These are phyloP conservation scores for Backusella sp. DNA, from an alignment of 192 early-diverging fungal genomes.

Conservation along the genomic window DNA sequence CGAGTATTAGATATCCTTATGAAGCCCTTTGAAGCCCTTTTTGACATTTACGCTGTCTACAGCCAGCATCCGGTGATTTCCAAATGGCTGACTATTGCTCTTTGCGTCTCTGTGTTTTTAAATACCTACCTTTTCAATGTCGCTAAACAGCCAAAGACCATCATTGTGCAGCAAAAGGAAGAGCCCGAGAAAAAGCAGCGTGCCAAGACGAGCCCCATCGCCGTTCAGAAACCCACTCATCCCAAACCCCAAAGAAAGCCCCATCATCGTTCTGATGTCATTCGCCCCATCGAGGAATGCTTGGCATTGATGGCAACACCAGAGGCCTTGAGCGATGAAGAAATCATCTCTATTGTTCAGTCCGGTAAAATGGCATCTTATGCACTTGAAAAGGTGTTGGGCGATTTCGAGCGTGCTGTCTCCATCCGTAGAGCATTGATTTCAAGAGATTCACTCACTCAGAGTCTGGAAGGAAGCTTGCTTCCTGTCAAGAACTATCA, in stretches of 20 bases:
- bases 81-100: slow-evolving; percentile 51
- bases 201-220: slow-evolving; percentile 14
- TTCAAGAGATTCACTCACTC: slow-evolving; percentile 62
- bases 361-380: slow-evolving; percentile 76
- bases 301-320: slow-evolving; percentile 41
- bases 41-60: slow-evolving; percentile 46
- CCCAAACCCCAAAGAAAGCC: background rate
- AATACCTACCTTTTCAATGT: slow-evolving; percentile 62
- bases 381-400: slow-evolving; percentile 84
- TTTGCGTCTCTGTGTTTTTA: slow-evolving; percentile 50
- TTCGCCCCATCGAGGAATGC: slow-evolving; percentile 47
- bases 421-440: slow-evolving; percentile 77
- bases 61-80: slow-evolving; percentile 58
- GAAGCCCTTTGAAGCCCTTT: slow-evolving; percentile 38
- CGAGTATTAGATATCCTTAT: background rate
- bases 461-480: slow-evolving; percentile 59
- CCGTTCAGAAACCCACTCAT: background rate
- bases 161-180: slow-evolving; percentile 12
- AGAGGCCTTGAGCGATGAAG: slow-evolving; percentile 67
- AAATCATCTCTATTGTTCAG: slow-evolving; percentile 70
- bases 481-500: slow-evolving; percentile 87
- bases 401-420: slow-evolving; percentile 82
- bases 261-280: slow-evolving; percentile 13
- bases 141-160: slow-evolving; percentile 51
- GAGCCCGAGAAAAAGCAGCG: background rate